These are phyloP conservation scores for Trypanosoma cruzi DNA, from an alignment of 208 protist species.

Conservation along the genomic window DNA sequence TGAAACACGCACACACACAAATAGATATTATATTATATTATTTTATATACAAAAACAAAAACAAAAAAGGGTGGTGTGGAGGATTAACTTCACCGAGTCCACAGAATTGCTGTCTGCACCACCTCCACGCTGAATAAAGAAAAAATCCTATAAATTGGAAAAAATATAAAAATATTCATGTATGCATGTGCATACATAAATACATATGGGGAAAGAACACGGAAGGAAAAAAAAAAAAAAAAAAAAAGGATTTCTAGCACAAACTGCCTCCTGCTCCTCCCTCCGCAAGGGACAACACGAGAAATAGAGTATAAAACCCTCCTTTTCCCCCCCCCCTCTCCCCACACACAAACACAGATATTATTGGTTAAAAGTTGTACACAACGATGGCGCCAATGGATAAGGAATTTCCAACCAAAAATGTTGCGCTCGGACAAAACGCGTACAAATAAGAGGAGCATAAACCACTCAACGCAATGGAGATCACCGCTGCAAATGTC, in stretches of 20 bases:
- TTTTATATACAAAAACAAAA: too few relatives aligned
- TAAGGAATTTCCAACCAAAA: slow-evolving; percentile 34
- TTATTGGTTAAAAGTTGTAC: slow-evolving; percentile 20
- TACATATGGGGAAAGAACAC: not conserved
- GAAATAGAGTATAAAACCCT: too few relatives aligned
- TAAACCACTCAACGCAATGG: slow-evolving; percentile 49
- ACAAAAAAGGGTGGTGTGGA: too few relatives aligned
- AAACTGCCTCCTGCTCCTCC: not conserved
- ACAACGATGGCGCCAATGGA: slow-evolving; percentile 34
- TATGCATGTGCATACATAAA: not conserved
- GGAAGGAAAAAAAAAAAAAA: not conserved
- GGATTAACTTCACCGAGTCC: too few relatives aligned
- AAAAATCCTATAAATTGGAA: too few relatives aligned
- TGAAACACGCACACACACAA: too few relatives aligned
- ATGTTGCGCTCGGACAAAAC: slow-evolving; percentile 26
- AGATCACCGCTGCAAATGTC: slow-evolving; percentile 51
- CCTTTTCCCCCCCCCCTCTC: too few relatives aligned
- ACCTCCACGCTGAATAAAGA: too few relatives aligned
- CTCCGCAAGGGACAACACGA: too few relatives aligned
- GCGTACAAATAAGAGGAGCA: slow-evolving; percentile 42
- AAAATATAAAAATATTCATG: too few relatives aligned
- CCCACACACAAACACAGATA: slow-evolving; percentile 1
- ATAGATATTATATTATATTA: too few relatives aligned
- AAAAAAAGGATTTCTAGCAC: slow-evolving; percentile 1
- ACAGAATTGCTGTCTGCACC: too few relatives aligned